Evolutionary conservation across 768 basidiomycete species (phyloP), one percentile per base, ranked within the genome.

Genomic region (Sarcodon aspratus): DNA sequence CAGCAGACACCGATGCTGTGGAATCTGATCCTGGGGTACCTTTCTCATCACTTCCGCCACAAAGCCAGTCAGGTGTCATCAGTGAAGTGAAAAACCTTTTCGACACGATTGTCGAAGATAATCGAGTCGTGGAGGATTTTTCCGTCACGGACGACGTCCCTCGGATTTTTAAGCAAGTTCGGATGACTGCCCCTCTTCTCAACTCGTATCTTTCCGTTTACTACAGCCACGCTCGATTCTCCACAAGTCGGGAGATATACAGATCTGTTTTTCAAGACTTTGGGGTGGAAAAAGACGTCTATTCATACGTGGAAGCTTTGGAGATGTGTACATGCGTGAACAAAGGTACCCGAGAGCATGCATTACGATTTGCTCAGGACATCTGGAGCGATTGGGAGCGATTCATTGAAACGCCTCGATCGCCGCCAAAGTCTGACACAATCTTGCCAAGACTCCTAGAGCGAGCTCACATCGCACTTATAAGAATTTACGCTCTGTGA

Each of bases 191-290:
- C 0, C 70, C 75, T 1, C 73, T 96, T 6, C 56, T 93, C 54
- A 88, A 85, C 55, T 77, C 91, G 3, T 97, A 89, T 59, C 67
- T 96, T 45, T 78, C 85, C 10, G 84, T 93, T 0, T 75, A 82
- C 59, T 85, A 85, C 56, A 61, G 64, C 2, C 82, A 85, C 54
- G 63, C 71, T 4, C 58, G 64, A 0, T 64, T 93, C 37, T 70
- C 75, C 27, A 59, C 58, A 2, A 66, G 76, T 2, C 64, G 66
- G 31, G 68, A 70, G 7, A 61, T 60, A 7, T 91, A 84, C 61
- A 61, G 70, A 51, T 62, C 59, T 4, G 51, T 82, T 3, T 86
- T 75, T 51, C 60, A 66, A 15, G 60, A 72, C 9, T 53, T 66
- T 1, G 65, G 57, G 1, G 60, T 83, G 1, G 48, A 50, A 42